Evolutionary conservation across 2,329 filamentous ascomycete genomes (phyloP).

Genomic region (Fusarium drepaniforme): DNA sequence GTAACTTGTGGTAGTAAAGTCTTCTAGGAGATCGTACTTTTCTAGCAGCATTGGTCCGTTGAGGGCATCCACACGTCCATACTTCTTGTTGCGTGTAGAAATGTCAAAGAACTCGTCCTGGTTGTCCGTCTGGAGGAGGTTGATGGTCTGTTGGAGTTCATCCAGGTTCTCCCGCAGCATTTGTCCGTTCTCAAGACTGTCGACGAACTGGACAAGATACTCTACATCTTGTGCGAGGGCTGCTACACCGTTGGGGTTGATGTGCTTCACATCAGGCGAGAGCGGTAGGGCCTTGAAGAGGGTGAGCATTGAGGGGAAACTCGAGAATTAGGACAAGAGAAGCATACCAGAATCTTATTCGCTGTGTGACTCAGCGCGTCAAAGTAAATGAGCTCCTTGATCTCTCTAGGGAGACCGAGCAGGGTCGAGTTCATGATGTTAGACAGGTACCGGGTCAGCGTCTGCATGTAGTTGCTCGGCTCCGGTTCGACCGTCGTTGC

Average conservation of each 20-base stretch:
- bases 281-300: slow-evolving; percentile 76
- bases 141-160: slow-evolving; percentile 92
- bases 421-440: slow-evolving; percentile 98
- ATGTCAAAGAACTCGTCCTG: slow-evolving; percentile 98
- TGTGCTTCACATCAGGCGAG: slow-evolving; percentile 82
- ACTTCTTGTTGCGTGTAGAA: slow-evolving; percentile 90
- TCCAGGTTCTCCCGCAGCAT: slow-evolving; percentile 91
- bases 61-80: slow-evolving; percentile 90
- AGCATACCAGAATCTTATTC: slow-evolving; percentile 80
- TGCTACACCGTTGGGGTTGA: slow-evolving; percentile 87
- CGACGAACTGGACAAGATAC: slow-evolving; percentile 88
- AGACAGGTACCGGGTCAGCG: slow-evolving; percentile 89
- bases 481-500: slow-evolving; percentile 72
- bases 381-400: slow-evolving; percentile 98
- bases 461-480: slow-evolving; percentile 95
- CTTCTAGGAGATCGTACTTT: slow-evolving; percentile 71
- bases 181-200: slow-evolving; percentile 84
- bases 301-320: slow-evolving; percentile 25
- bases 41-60: slow-evolving; percentile 92
- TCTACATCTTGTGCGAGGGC: slow-evolving; percentile 86
- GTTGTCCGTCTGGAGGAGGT: slow-evolving; percentile 88
- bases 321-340: no score
- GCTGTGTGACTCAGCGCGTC: slow-evolving; percentile 93
- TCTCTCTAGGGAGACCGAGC: slow-evolving; percentile 91
- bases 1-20: not conserved